Evolutionary conservation across 352 stramenopile genomes (phyloP), one percentile per base, ranked within the genome.

Genomic region (Pythium dissimile): DNA sequence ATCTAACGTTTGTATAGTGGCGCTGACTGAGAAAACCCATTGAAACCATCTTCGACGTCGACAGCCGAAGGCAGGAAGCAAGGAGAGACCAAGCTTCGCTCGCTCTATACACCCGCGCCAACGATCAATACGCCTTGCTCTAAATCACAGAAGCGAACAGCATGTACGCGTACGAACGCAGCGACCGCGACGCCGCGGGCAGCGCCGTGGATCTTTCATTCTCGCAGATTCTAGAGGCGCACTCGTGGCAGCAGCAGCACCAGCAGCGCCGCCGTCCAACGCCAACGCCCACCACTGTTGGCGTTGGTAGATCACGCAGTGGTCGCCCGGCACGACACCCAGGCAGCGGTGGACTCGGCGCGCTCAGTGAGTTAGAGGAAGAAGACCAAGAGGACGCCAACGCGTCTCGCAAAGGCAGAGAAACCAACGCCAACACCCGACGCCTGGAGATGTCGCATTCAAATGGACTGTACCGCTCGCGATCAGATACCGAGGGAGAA

Each of bases 181-280:
- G 53, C 24, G 64, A 69, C n/a, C 43, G 51, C 15, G 59, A 66
- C 52, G 28, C 45, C 24, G 66, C 72, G 31, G 72, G 60, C 32
- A 66, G 51, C 52, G 67, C 55, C 45, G 66, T 80, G n/a, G 82
- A 92, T 67, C 62, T 92, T 57, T 88, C 75, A 26, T 92, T 89
- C 63, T 92, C 82, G 53, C 82, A 92, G 66, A 83, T 92, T 58
- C 66, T 92, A 15, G 82, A 92, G 62, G 77, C 66, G 20, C 75
- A 76, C 20, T 88, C 73, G 49, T 79, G 69, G 23, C 63, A 76
- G 44, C 75, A 84, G 27, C 71, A 85, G 50, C 74, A 80, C 30
- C 75, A 84, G 43, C 62, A 60, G 12, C 59, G 67, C 8, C 67
- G 56, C 18, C 21, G 18, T 31, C 23, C n/a, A 58, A 64, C n/a